A percentile compares a stretch with the other conserved stretches of the same genome.
These are phyloP conservation scores for Xanthoconium purpureum DNA, from an alignment of 768 basidiomycete genomes.

Conservation along the genomic window DNA sequence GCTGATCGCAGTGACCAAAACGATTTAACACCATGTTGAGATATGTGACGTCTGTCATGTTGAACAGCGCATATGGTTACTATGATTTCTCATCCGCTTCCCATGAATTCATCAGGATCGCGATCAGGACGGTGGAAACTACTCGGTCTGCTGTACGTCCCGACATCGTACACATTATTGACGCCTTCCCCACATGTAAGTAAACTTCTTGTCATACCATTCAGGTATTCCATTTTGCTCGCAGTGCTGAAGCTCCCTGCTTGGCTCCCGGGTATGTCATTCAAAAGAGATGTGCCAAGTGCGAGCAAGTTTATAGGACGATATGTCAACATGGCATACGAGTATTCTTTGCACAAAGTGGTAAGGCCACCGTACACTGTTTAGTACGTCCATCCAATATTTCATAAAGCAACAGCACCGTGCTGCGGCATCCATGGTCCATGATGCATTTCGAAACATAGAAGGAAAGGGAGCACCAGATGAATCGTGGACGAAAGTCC, in stretches of 20 bases:
- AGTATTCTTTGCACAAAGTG: not conserved
- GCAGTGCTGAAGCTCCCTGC: not conserved
- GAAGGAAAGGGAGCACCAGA: not conserved
- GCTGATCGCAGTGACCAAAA: not conserved
- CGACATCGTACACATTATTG: not conserved
- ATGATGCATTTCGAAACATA: not conserved
- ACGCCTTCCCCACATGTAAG: not conserved
- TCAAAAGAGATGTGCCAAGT: not conserved
- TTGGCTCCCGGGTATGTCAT: not conserved
- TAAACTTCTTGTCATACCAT: not conserved
- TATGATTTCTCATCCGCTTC: not conserved
- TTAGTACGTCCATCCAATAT: not conserved
- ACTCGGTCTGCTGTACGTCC: not conserved
- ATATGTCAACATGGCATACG: not conserved
- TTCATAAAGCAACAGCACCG: not conserved
- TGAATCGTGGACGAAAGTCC: not conserved
- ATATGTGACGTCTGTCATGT: not conserved
- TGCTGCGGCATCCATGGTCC: not conserved
- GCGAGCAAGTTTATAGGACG: not conserved
- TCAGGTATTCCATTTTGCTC: no score
- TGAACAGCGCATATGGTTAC: constrained; percentile 2
- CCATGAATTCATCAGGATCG: not conserved
- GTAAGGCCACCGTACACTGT: not conserved
- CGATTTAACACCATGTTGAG: not conserved
- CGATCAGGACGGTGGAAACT: not conserved